These are phyloP conservation scores for Apostasia shenzhenica DNA, from an alignment of 106 monocot species.

Conservation along the genomic window DNA sequence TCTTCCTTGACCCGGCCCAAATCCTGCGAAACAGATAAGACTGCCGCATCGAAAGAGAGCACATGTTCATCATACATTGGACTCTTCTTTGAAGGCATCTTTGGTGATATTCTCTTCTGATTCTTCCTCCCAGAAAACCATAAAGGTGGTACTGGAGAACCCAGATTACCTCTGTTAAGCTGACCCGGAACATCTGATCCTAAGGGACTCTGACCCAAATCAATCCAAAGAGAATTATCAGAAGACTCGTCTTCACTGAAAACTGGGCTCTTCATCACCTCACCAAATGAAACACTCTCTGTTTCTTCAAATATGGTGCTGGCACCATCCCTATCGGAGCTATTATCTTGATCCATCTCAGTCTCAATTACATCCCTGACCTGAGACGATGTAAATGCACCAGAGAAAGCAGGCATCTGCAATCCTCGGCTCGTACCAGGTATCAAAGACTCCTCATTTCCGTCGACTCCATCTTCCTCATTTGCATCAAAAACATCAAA, in stretches of 20 bases:
- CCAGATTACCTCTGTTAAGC: slow-evolving; percentile 43
- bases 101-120: slow-evolving; percentile 50
- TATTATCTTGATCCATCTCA: slow-evolving; percentile 83
- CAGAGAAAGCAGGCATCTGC: slow-evolving; percentile 88
- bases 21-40: slow-evolving; percentile 75
- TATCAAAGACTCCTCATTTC: slow-evolving; percentile 27
- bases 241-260: slow-evolving; percentile 91
- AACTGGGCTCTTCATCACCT: slow-evolving; percentile 89
- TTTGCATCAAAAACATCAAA: slow-evolving; percentile 43
- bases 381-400: slow-evolving; percentile 81
- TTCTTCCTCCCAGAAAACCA: slow-evolving; percentile 71
- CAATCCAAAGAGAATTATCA: slow-evolving; percentile 89
- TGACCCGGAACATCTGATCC: slow-evolving; percentile 57
- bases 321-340: slow-evolving; percentile 82
- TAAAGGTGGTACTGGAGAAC: slow-evolving; percentile 75
- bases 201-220: slow-evolving; percentile 85
- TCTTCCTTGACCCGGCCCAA: slow-evolving; percentile 38
- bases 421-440: slow-evolving; percentile 30
- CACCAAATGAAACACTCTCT: slow-evolving; percentile 78
- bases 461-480: slow-evolving; percentile 42
- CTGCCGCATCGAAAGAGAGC: slow-evolving; percentile 96
- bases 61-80: slow-evolving; percentile 56
- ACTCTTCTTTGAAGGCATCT: slow-evolving; percentile 36
- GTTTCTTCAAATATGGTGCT: slow-evolving; percentile 85
- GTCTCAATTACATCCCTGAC: slow-evolving; percentile 76